Base-by-base conservation (phyloP, 768 basidiomycete genomes). In the Erythrobasidium yunnanense region DNA sequence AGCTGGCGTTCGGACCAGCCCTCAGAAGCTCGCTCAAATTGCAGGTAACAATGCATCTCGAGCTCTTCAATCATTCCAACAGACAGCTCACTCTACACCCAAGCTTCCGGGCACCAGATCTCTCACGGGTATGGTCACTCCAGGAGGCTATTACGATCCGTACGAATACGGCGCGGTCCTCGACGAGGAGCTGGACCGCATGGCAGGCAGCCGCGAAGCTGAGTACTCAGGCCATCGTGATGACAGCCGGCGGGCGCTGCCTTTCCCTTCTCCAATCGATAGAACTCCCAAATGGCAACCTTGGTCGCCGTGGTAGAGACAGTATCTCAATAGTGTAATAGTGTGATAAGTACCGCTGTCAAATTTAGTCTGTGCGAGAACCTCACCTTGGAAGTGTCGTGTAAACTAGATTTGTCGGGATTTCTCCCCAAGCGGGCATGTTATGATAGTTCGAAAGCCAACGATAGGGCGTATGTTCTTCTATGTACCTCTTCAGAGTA, bases 241-340 rank as follows among this genome's bases (percentile, higher is more conserved):
- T 8, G 50, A 45, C 56, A 45, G 47, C 35, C 42, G 56, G 45
- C 5, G 60, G 33, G 32, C 47, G n/a, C 60, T 63, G n/a, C 60
- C 60, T 63, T 63, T 63, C 60, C 60, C 60, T 22, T 63, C 60
- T 18, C 60, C 60, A 18, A 20, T 63, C 49, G 47, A 50, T 35
- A 25, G 47, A 13, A 63, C 60, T 7, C 60, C 60, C 5, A 63
- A 63, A 51, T 63, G 47, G 45, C 60, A 63, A 49, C 60, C 60
- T n/a, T 63, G 60, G 60, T 63, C 60, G 25, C 60, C 60, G n/a
- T 63, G 60, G 60, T 63, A 52, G 29, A n/a, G n/a, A n/a, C n/a
- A n/a, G n/a, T n/a, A n/a, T n/a, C n/a, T n/a, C n/a, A n/a, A n/a
- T n/a, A n/a, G n/a, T n/a, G n/a, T n/a, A n/a, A n/a, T n/a, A n/a